phyloP scores from a whole-genome alignment of 768 basidiomycete species.

The Filobasidium floriforme region DNA sequence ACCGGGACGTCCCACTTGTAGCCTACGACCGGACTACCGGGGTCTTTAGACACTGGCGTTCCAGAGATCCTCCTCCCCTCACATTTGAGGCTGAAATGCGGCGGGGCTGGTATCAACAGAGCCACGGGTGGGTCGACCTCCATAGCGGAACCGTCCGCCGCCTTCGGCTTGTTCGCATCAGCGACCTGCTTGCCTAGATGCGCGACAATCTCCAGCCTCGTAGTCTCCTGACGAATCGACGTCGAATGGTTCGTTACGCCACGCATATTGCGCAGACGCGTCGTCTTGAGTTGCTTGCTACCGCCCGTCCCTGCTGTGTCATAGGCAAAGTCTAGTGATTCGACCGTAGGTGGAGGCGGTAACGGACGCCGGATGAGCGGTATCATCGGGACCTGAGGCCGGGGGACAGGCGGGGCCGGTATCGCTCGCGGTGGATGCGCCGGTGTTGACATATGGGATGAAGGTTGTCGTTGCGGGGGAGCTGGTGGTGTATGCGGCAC shows the following conservation, averaged over 20 bases:
- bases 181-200: slow-evolving; percentile 18
- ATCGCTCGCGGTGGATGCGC: slow-evolving; percentile 12
- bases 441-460: not conserved
- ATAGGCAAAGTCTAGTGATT: slow-evolving; percentile 35
- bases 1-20: slow-evolving; percentile 4
- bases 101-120: not conserved
- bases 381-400: slow-evolving; percentile 7
- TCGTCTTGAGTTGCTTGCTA: slow-evolving; percentile 19
- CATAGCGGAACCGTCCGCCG: not conserved
- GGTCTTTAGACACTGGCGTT: not conserved
- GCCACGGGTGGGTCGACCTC: not conserved
- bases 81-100: not conserved
- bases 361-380: slow-evolving; percentile 13
- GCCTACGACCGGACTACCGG: not conserved
- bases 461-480: slow-evolving; percentile 6
- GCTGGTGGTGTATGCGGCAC: not conserved
- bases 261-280: slow-evolving; percentile 36
- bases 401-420: slow-evolving; percentile 18
- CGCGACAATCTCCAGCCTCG: slow-evolving; percentile 37
- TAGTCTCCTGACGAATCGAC: slow-evolving; percentile 28
- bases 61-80: not conserved
- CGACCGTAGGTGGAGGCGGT: slow-evolving; percentile 32
- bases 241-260: slow-evolving; percentile 38
- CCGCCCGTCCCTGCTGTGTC: slow-evolving; percentile 1
- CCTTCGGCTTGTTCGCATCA: not conserved